Base-by-base conservation (phyloP, 1,139 yeast species). In the Scheffersomyces segobiensis region DNA sequence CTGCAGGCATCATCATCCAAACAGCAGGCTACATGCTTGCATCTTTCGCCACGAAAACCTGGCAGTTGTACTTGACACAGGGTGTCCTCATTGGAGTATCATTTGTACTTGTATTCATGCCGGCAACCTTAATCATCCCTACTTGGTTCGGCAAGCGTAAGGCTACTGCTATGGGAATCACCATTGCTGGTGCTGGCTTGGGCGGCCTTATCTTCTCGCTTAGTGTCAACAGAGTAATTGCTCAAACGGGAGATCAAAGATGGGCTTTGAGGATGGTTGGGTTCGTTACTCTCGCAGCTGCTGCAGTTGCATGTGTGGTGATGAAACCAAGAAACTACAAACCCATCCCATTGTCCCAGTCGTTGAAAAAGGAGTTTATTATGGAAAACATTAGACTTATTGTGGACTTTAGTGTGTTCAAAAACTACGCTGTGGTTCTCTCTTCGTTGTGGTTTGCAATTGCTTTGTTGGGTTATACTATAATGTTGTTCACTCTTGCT, bases 261-360 rank as follows among this genome's bases (percentile, higher is more conserved):
- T 88, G 93, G 93, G 88, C 93, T 0, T 75, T 88, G 59, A 73
- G 93, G 60, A 82, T 87, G 81, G 74, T 83, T 51, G 88, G 86
- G 0, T 75, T 85, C 42, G 77, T 83, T 47, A 77, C 85, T 52
- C 69, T 80, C 3, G 79, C 75, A 5, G 69, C 84, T 6, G 77
- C 85, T 7, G 52, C 71, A 1, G 57, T 75, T 6, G 65, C 71
- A 0, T 68, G 78, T 20, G 57, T 80, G 18, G 69, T 88, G 49
- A 72, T 87, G 59, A 77, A 75, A 58, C 83, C 86, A 26, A 73
- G 87, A 57, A 76, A 75, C 56, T 76, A 78, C 5, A 67, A 73
- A 46, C 72, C 67, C 59, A 72, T 73, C 17, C 74, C 75, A 6
- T 63, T 65, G 14, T 63, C 63, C 20, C 63, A 60, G 26, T 71